Evolutionary conservation across 2,329 filamentous ascomycete genomes (phyloP), one percentile per base, ranked within the genome.

Genomic region (Penicillium nordicum): DNA sequence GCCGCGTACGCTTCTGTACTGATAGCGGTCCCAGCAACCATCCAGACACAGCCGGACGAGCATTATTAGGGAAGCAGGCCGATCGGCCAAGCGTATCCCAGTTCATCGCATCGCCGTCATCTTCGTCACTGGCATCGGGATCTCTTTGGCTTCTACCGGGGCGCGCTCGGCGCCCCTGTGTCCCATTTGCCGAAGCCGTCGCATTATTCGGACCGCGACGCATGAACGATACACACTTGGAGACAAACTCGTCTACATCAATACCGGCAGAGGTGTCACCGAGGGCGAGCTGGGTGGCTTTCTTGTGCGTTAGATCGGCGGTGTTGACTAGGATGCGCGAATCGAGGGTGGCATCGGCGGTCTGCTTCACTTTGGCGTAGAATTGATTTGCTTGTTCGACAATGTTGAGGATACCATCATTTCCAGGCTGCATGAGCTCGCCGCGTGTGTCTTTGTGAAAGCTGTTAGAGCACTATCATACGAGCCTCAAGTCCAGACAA

Each of bases 221-320:
- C 91, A 97, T 97, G 70, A 89, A 97, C 4, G 83, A 84, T 57
- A 95, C 91, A 72, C 89, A 93, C 73, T 95, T 96, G 0, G 89
- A 89, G 14, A 97, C 85, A 67, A 97, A 95, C 66, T 96, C 90
- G 59, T 97, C 92, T 0, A 95, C 81, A 67, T 97, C 92, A 23
- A 99, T 78, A 8, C 92, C 90, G 49, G 88, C 85, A 3, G 85
- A 84, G 2, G 82, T 78, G 65, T 88, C 88, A 7, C 92, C 92
- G 30, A 90, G 80, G 1, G 88, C 85, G 27, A 95, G 80, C 50
- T 87, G 85, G 42, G 88, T 80, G 0, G 90, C 88, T 69, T 91
- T 92, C 64, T 89, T 90, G 66, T 88, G 87, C 0, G 89, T 88
- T 5, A 95, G 75, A 61, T 97, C 92, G 5, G 90, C 89, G 0